These are phyloP conservation scores for Fusarium stilboides DNA, from an alignment of 2,329 filamentous ascomycete species.

Conservation along the genomic window DNA sequence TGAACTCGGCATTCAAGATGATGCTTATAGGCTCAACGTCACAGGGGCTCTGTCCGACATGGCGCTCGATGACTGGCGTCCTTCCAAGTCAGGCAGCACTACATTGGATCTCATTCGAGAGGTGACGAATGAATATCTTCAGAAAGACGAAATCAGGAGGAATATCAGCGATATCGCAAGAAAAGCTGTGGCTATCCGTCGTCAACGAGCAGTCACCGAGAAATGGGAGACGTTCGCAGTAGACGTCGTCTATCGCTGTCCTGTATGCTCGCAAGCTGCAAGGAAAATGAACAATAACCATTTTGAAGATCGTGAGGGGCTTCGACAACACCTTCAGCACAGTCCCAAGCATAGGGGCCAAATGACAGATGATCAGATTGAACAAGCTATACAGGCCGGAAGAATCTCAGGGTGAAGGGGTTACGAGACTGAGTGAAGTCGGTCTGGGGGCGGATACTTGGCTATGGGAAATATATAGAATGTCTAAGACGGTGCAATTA, in stretches of 20 bases:
- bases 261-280: not conserved
- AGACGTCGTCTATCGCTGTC: not conserved
- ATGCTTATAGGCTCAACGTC: constrained; percentile 6
- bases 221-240: constrained; percentile 9
- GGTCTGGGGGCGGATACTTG: too few relatives aligned
- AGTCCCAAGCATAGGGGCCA: not conserved
- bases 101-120: not conserved
- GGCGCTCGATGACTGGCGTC: constrained; percentile 7
- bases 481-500: too few relatives aligned
- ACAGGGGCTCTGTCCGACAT: not conserved
- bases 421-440: too few relatives aligned
- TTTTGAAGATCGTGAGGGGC: not conserved
- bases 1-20: not conserved
- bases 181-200: not conserved
- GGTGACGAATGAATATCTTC: not conserved
- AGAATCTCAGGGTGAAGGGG: not conserved
- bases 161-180: accelerated
- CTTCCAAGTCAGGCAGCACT: not conserved
- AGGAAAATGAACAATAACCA: not conserved
- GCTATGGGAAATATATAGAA: too few relatives aligned
- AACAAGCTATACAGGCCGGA: not conserved
- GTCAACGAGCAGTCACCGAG: not conserved
- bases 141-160: accelerated
- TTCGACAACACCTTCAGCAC: not conserved
- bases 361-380: not conserved